Percentiles rank a stretch among this genome's conserved stretches.
Conservation (phyloP, 75 land plant species). For the Sequoiadendron giganteum region DNA sequence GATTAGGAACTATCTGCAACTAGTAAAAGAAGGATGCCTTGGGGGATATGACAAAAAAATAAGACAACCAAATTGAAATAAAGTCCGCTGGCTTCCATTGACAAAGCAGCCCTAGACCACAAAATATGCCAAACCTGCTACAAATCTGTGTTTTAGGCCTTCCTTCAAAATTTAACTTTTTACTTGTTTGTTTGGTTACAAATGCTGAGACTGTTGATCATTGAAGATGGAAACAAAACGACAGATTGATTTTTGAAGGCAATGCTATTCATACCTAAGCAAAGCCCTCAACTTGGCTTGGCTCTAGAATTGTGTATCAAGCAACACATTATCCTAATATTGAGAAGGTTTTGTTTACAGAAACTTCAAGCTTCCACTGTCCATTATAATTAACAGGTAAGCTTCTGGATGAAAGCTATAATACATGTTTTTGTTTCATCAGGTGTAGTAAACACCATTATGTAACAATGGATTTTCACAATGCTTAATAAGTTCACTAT, state of each 20-base stretch:
- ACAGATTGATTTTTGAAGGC: not conserved
- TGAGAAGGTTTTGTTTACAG: not conserved
- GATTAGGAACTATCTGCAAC: too few relatives aligned
- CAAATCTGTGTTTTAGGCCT: not conserved
- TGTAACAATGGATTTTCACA: not conserved
- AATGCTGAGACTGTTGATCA: not conserved
- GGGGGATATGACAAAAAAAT: not conserved
- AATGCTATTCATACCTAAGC: not conserved
- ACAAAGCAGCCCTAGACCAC: not conserved
- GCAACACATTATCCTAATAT: too few relatives aligned
- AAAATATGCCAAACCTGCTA: not conserved
- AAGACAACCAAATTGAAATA: not conserved
- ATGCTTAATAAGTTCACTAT: not conserved
- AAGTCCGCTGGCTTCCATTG: not conserved
- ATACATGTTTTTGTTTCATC: too few relatives aligned
- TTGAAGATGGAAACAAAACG: not conserved
- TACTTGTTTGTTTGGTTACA: not conserved
- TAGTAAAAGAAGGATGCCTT: too few relatives aligned
- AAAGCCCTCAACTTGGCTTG: not conserved
- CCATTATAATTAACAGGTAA: not conserved
- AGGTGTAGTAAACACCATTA: not conserved
- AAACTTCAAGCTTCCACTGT: not conserved
- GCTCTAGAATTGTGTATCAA: not conserved
- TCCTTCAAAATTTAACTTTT: not conserved
- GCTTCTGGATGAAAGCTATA: not conserved